A percentile compares a stretch with the other conserved stretches of the same genome.
Evolutionary conservation across 2,329 filamentous ascomycete species (phyloP).

Genomic region (Hymenoscyphus scutula): DNA sequence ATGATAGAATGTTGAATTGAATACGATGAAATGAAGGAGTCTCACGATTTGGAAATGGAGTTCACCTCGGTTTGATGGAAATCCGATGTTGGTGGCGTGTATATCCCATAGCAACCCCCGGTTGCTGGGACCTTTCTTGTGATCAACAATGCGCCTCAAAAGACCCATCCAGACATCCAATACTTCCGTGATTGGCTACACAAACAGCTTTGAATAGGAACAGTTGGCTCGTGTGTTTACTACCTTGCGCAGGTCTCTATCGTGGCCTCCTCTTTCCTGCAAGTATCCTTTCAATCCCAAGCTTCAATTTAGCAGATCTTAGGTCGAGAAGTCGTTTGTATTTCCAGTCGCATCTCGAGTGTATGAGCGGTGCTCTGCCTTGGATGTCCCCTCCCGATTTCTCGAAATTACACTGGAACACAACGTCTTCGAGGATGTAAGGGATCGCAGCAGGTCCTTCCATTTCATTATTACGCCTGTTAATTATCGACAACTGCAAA

Average conservation of each 20-base stretch:
- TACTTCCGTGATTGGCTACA: constrained; percentile 18
- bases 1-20: no score
- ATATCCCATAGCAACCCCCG: not conserved
- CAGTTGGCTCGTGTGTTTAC: constrained; percentile 21
- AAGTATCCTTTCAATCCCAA: constrained; percentile 13
- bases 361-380: constrained; percentile 23
- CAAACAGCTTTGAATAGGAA: constrained; percentile 7
- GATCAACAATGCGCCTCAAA: not conserved
- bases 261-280: constrained; percentile 10
- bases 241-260: constrained; percentile 18
- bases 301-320: constrained; percentile 4
- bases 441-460: constrained; percentile 13
- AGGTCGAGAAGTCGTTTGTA: not conserved
- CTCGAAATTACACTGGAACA: constrained; percentile 10
- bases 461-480: constrained; percentile 19
- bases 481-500: constrained; percentile 22
- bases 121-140: not conserved
- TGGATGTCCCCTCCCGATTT: constrained; percentile 3
- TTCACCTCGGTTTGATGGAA: not conserved
- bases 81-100: not conserved
- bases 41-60: no score
- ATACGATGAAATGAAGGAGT: no score
- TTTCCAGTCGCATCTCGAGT: constrained; percentile 9
- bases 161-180: constrained; percentile 6
- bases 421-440: constrained; percentile 23